A percentile compares a stretch with the other conserved stretches of the same genome.
These are phyloP conservation scores for Torulaspora quercuum DNA, from an alignment of 805 yeast genomes.

Conservation along the genomic window DNA sequence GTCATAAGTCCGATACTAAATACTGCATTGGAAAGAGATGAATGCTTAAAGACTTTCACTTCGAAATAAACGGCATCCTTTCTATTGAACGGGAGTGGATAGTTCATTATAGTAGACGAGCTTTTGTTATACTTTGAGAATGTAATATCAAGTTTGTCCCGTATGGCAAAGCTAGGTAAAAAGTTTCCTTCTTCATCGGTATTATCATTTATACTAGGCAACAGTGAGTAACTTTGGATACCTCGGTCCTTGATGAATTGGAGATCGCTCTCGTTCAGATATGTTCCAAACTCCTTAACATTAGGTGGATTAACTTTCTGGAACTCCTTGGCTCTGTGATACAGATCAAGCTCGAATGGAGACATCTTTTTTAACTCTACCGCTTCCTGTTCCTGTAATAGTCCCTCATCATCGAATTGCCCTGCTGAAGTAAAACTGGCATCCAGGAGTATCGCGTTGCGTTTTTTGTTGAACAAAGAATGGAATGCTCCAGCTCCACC, in stretches of 20 bases:
- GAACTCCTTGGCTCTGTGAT: constrained; percentile 33
- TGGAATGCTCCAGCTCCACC: constrained; percentile 19
- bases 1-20: constrained; percentile 67
- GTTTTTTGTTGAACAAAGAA: constrained; percentile 28
- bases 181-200: constrained; percentile 34
- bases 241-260: constrained; percentile 37
- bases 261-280: constrained; percentile 25
- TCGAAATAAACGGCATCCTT: constrained; percentile 73
- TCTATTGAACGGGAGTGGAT: constrained; percentile 41
- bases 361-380: constrained; percentile 33
- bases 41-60: constrained; percentile 45
- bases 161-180: constrained; percentile 35
- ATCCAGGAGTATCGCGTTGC: constrained; percentile 30
- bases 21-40: constrained; percentile 41
- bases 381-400: constrained; percentile 25
- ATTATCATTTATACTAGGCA: constrained; percentile 37
- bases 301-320: constrained; percentile 32
- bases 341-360: constrained; percentile 31
- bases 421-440: constrained; percentile 32
- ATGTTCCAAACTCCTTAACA: constrained; percentile 34
- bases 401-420: constrained; percentile 30
- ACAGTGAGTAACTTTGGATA: constrained; percentile 34
- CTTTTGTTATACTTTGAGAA: constrained; percentile 34
- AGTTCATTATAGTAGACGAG: constrained; percentile 36
- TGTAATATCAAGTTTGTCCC: constrained; percentile 35